phyloP scores from a whole-genome alignment of 371 early-diverging fungal species.

The Pancytospora philotis region DNA sequence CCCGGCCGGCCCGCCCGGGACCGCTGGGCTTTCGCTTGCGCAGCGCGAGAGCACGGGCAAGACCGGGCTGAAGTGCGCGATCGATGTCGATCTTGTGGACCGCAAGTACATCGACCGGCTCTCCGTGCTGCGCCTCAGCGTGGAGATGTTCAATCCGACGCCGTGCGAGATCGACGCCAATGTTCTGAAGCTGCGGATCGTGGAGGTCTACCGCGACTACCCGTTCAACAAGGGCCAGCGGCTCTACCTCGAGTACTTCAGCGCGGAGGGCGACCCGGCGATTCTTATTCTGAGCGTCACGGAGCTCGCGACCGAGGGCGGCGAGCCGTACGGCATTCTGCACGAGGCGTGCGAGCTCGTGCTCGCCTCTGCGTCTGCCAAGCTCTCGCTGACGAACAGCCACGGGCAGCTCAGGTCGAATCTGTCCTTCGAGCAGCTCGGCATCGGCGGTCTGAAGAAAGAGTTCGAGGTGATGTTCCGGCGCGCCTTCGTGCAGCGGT shows the following conservation, averaged over 20 bases:
- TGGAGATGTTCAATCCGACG: slow-evolving; percentile 28
- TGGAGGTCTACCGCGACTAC: slow-evolving; percentile 12
- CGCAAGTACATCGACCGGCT: slow-evolving; percentile 32
- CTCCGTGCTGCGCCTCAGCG: slow-evolving; percentile 12
- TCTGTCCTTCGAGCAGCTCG: slow-evolving; percentile 93
- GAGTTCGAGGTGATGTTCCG: slow-evolving; percentile 93
- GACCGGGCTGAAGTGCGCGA: slow-evolving; percentile 22
- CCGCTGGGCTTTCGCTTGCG: slow-evolving; percentile 25
- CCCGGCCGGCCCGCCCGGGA: neutral
- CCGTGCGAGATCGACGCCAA: slow-evolving; percentile 33
- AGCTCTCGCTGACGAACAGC: slow-evolving; percentile 30
- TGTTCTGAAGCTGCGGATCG: slow-evolving; percentile 31
- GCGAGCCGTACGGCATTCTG: slow-evolving; percentile 35
- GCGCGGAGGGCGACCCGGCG: slow-evolving; percentile 12
- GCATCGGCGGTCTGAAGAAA: slow-evolving; percentile 92
- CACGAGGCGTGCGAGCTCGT: slow-evolving; percentile 37
- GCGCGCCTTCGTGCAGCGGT: slow-evolving; percentile 94
- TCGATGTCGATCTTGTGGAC: slow-evolving; percentile 17
- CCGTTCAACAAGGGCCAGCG: slow-evolving; percentile 50
- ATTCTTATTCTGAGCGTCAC: slow-evolving; percentile 20
- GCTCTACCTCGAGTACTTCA: slow-evolving; percentile 27
- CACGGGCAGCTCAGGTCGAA: slow-evolving; percentile 64
- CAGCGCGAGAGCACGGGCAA: slow-evolving; percentile 46
- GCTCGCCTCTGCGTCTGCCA: slow-evolving; percentile 26
- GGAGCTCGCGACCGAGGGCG: slow-evolving; percentile 34